Conservation (phyloP, 2,329 filamentous ascomycete genomes). For the Scorias spongiosa region DNA sequence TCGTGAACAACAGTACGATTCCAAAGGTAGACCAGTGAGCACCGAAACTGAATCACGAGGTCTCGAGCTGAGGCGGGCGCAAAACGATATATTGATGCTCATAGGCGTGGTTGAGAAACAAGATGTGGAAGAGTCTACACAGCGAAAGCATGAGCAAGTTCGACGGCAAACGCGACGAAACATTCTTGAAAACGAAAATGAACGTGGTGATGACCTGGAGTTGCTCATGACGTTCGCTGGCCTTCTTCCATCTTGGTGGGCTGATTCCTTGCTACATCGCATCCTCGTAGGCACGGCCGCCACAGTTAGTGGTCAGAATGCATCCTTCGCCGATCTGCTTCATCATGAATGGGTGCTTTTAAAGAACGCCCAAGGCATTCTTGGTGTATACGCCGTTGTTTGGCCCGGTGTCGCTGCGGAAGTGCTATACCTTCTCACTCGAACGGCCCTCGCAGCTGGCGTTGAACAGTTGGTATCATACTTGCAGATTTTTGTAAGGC, state of each 20-base stretch:
- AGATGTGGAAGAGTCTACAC: conserved; percentile 5
- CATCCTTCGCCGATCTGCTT: conserved; percentile 8
- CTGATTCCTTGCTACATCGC: neutral
- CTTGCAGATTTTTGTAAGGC: conserved; percentile 6
- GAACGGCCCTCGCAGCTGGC: conserved; percentile 6
- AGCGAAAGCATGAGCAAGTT: conserved; percentile 2
- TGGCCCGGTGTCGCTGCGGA: conserved; percentile 8
- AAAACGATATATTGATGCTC: conserved; percentile 32
- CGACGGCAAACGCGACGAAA: conserved; percentile 5
- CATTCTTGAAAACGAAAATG: conserved; percentile 10
- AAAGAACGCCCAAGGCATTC: conserved; percentile 1
- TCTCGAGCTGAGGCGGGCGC: conserved; percentile 26
- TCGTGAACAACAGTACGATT: conserved; percentile 26
- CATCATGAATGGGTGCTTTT: conserved; percentile 5
- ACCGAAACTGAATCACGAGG: conserved; percentile 25
- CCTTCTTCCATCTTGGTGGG: conserved; percentile 6
- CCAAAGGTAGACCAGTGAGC: conserved; percentile 29
- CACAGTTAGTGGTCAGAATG: conserved; percentile 8
- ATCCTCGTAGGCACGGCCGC: conserved; percentile 7
- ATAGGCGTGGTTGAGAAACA: conserved; percentile 32
- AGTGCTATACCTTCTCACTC: conserved; percentile 5
- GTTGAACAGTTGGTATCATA: conserved; percentile 7
- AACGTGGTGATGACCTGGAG: conserved; percentile 11
- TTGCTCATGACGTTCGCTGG: conserved; percentile 7
- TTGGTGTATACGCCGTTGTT: conserved; percentile 4